Evolutionary conservation across 768 basidiomycete species (phyloP).

Genomic region (Auriscalpium microsporum): DNA sequence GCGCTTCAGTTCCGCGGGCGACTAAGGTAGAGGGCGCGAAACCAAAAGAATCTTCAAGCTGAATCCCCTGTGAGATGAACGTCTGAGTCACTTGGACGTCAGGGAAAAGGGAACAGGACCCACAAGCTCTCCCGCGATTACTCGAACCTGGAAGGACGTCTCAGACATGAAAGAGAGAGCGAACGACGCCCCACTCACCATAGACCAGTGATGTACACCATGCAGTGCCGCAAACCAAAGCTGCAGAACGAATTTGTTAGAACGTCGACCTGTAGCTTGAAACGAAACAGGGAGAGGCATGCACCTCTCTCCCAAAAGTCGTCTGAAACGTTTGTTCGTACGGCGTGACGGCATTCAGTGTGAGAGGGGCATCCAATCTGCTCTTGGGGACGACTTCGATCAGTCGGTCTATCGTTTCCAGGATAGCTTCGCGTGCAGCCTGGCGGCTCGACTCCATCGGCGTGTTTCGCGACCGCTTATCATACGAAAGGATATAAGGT

Average conservation of each 20-base stretch:
- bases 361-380: slow-evolving; percentile 50
- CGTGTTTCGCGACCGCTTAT: slow-evolving; percentile 66
- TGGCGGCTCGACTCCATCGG: slow-evolving; percentile 70
- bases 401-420: slow-evolving; percentile 47
- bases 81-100: neutral
- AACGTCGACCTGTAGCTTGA: neutral
- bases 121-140: slow-evolving; percentile 78
- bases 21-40: slow-evolving; percentile 82
- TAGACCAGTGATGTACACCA: slow-evolving; percentile 88
- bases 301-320: slow-evolving; percentile 78
- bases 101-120: slow-evolving; percentile 15
- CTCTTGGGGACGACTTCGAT: slow-evolving; percentile 41
- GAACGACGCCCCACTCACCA: slow-evolving; percentile 39
- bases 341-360: slow-evolving; percentile 74
- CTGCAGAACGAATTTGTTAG: slow-evolving; percentile 28
- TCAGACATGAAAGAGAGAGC: slow-evolving; percentile 4
- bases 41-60: slow-evolving; percentile 69
- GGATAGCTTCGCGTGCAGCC: slow-evolving; percentile 50
- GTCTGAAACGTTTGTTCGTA: slow-evolving; percentile 65
- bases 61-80: slow-evolving; percentile 42
- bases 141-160: slow-evolving; percentile 48
- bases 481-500: slow-evolving; percentile 61
- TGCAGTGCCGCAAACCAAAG: slow-evolving; percentile 83
- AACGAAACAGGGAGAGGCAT: slow-evolving; percentile 1
- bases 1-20: slow-evolving; percentile 58